Evolutionary conservation across 164 flowering plant species (phyloP), one percentile per base, ranked within the genome.

Genomic region (Dillenia turbinata): DNA sequence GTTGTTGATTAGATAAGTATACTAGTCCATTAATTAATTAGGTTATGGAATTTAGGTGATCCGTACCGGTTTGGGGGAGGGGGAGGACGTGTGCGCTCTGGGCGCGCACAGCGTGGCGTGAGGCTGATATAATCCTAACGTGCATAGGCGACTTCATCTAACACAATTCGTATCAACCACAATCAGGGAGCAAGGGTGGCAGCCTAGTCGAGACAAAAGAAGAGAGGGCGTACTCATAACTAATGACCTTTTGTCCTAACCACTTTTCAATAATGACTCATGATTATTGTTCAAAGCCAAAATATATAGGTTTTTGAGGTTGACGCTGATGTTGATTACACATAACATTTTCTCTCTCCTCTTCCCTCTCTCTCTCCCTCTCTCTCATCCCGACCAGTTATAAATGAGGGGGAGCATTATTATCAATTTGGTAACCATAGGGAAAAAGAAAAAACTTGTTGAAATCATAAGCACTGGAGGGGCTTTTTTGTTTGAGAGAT

Each of bases 71-170:
- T 22, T 19, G 61, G 61, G 19, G 40, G 49, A n/a, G 61, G 2
- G 9, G 3, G 43, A 14, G 62, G 47, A 59, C 43, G 15, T 59
- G 51, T 59, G 6, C 43, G 14, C 49, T 24, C 43, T 26, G 69
- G 65, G 78, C 59, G 58, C 61, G 76, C 68, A 64, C 19, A 26
- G 33, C 54, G 56, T 76, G 79, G 75, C 82, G 83, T 74, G 78
- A 74, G 78, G 53, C 64, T 79, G 77, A 77, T 73, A 75, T 70
- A 56, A 74, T 69, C 71, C 66, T 54, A 71, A 63, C 72, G 76
- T 73, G 66, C 71, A 60, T 60, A 44, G 13, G 48, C 49, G 62
- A 47, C 56, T 64, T 51, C 33, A 53, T 47, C 19, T 61, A 54
- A 50, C 47, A 26, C 3, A 26, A 26, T 26, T 26, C 2, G 33